Conservation (phyloP, 257 asterid genomes). For the Galeopsis tetrahit region DNA sequence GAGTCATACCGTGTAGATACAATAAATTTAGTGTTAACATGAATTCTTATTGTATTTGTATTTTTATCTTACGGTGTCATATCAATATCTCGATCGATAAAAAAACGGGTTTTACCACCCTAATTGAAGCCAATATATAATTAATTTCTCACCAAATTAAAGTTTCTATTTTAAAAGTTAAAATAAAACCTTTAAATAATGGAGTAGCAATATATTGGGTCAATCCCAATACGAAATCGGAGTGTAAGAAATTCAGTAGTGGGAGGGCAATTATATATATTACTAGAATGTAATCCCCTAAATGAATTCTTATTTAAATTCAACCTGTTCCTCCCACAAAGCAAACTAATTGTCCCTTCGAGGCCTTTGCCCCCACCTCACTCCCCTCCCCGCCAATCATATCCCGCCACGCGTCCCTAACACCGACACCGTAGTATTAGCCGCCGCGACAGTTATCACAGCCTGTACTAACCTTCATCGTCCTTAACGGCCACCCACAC, state of each 20-base stretch:
- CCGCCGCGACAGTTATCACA: slow-evolving; percentile 56
- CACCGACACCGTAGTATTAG: slow-evolving; percentile 68
- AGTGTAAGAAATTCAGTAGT: background rate
- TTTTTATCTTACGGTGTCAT: too few species aligned
- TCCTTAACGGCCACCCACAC: slow-evolving; percentile 57
- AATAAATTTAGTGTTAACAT: too few species aligned
- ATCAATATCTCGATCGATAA: too few species aligned
- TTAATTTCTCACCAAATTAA: too few species aligned
- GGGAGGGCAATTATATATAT: background rate
- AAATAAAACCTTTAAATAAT: too few species aligned
- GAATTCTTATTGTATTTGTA: too few species aligned
- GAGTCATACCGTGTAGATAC: too few species aligned
- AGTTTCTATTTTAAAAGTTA: too few species aligned
- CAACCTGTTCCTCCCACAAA: slow-evolving; percentile 33
- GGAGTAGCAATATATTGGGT: background rate
- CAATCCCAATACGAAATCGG: background rate
- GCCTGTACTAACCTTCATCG: slow-evolving; percentile 26
- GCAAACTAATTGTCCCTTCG: slow-evolving; percentile 41
- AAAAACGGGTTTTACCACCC: too few species aligned
- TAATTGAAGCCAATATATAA: too few species aligned
- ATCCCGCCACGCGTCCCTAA: slow-evolving; percentile 43
- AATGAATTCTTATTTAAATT: background rate
- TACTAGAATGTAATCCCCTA: background rate
- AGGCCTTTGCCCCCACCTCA: slow-evolving; percentile 61
- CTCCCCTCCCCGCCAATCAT: slow-evolving; percentile 39